Evolutionary conservation across 176 grass and related monocot species (phyloP).

Genomic region (Thalia dealbata): DNA sequence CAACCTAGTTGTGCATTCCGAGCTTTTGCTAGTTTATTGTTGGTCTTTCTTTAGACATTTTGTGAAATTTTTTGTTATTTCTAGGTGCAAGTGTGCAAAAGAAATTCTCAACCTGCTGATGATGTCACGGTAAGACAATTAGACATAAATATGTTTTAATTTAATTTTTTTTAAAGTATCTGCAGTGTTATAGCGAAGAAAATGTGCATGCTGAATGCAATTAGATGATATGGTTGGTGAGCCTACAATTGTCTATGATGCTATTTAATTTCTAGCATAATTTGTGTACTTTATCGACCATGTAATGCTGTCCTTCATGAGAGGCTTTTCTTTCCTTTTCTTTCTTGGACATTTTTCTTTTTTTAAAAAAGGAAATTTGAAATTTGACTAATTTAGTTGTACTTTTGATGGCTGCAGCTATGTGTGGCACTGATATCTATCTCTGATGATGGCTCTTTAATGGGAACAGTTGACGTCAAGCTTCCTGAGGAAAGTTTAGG

Average conservation of each 20-base stretch:
- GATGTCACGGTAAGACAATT: constrained; percentile 55
- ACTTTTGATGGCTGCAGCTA: constrained; percentile 37
- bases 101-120: constrained; percentile 85
- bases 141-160: constrained; percentile 7
- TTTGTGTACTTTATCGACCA: too few relatives aligned
- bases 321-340: too few relatives aligned
- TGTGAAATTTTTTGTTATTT: constrained; percentile 20
- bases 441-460: constrained; percentile 60
- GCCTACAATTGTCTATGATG: too few relatives aligned
- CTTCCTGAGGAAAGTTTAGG: constrained; percentile 87
- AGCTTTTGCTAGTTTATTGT: neutral
- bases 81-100: constrained; percentile 90
- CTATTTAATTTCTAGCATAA: too few relatives aligned
- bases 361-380: too few relatives aligned
- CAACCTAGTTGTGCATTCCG: neutral
- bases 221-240: too few relatives aligned
- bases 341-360: too few relatives aligned
- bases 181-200: too few relatives aligned
- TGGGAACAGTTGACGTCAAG: constrained; percentile 88
- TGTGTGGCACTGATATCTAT: constrained; percentile 62
- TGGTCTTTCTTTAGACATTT: neutral
- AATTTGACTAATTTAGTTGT: neutral
- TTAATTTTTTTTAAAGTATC: neutral
- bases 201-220: too few relatives aligned
- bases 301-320: too few relatives aligned